Evolutionary conservation across 768 basidiomycete genomes (phyloP).

Genomic region (Pisolithus orientalis): DNA sequence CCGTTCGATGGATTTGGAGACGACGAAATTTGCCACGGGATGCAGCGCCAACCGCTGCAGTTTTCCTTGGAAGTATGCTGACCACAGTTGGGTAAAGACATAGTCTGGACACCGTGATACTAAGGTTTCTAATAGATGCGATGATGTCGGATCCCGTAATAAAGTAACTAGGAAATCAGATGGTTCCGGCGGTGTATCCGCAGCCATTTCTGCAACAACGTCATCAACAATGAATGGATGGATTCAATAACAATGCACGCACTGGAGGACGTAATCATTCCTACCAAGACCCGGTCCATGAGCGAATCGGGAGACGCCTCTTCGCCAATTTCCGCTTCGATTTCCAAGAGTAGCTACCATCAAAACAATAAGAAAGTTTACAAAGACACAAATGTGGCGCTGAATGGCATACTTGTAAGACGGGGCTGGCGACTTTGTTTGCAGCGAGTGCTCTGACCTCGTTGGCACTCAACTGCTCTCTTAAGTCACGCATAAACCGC

Average conservation of each 20-base stretch:
- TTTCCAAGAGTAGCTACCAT: slow-evolving; percentile 69
- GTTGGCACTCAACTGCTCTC: slow-evolving; percentile 52
- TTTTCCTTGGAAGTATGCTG: slow-evolving; percentile 69
- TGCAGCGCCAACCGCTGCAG: slow-evolving; percentile 71
- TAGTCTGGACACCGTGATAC: slow-evolving; percentile 53
- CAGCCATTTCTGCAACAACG: slow-evolving; percentile 32
- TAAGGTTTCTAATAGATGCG: slow-evolving; percentile 83
- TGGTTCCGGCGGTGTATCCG: slow-evolving; percentile 35
- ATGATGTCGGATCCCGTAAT: slow-evolving; percentile 80
- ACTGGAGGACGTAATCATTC: slow-evolving; percentile 65
- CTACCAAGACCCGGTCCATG: slow-evolving; percentile 75
- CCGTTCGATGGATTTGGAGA: slow-evolving; percentile 71
- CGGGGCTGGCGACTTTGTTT: slow-evolving; percentile 71
- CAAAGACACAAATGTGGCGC: slow-evolving; percentile 1
- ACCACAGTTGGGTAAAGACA: slow-evolving; percentile 69
- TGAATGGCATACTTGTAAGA: slow-evolving; percentile 50
- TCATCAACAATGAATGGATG: background rate
- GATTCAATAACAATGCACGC: slow-evolving; percentile 21
- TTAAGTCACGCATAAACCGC: slow-evolving; percentile 45
- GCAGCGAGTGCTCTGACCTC: slow-evolving; percentile 74
- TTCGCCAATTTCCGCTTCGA: slow-evolving; percentile 66
- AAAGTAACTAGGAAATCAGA: slow-evolving; percentile 81
- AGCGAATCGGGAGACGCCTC: slow-evolving; percentile 60
- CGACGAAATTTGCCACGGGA: slow-evolving; percentile 92
- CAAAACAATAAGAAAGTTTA: slow-evolving; percentile 5